Percentiles rank a stretch among this genome's conserved stretches.
Evolutionary conservation across 2,329 filamentous ascomycete genomes (phyloP).

Genomic region (Colletotrichum sp.): DNA sequence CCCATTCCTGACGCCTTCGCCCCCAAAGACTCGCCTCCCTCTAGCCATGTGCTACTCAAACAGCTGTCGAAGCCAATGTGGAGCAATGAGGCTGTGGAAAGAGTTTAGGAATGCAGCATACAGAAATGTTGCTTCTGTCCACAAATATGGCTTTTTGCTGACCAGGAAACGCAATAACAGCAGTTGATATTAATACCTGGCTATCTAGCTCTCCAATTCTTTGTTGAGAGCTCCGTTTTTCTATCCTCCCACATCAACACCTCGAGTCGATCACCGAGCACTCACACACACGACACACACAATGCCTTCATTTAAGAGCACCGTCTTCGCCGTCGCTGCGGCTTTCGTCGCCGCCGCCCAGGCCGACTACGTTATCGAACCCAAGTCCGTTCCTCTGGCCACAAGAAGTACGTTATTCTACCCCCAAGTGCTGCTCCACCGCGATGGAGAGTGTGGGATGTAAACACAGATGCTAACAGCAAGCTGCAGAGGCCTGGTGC

Average conservation of each 20-base stretch:
- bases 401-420: slow-evolving; percentile 52
- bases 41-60: neutral
- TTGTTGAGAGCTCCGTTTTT: neutral
- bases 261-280: neutral
- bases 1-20: neutral
- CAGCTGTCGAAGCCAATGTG: neutral
- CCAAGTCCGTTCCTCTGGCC: slow-evolving; percentile 58
- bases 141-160: slow-evolving; percentile 5
- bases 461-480: slow-evolving; percentile 18
- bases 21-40: neutral
- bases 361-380: slow-evolving; percentile 67
- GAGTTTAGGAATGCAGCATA: slow-evolving; percentile 18
- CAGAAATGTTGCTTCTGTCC: neutral
- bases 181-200: neutral
- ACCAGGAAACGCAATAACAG: slow-evolving; percentile 16
- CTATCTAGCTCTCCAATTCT: neutral
- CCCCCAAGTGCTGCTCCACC: no score
- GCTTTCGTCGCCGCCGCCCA: slow-evolving; percentile 58
- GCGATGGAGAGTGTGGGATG: neutral
- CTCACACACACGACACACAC: slow-evolving; percentile 20
- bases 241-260: neutral
- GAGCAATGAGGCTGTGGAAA: neutral
- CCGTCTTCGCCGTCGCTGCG: slow-evolving; percentile 59
- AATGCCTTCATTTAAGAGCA: slow-evolving; percentile 62
- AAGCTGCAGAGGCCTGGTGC: slow-evolving; percentile 67